Evolutionary conservation across 805 yeast genomes (phyloP), one percentile per base, ranked within the genome.

Genomic region (Wickerhamiella spandovensis): DNA sequence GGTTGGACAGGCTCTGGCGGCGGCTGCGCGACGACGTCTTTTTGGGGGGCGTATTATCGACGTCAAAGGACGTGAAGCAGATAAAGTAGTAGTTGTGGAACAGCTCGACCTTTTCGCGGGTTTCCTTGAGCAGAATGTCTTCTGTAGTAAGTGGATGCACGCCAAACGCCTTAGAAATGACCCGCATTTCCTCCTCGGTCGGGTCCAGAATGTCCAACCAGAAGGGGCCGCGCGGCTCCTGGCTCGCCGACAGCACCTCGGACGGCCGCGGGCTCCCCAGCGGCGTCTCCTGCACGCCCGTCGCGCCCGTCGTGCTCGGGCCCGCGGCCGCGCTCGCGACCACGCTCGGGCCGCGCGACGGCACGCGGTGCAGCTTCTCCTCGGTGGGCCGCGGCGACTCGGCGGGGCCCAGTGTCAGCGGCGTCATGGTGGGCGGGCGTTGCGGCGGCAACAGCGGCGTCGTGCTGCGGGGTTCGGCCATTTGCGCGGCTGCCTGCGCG

Each of bases 121-220:
- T 84, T 63, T 90, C 98, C 1, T 95, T 95, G 28, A 89, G 67
- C 53, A 84, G 83, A 46, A 90, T 89, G 67, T 90, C 98, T 63
- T 90, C 98, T 0, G 97, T 85, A 0, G 98, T 90, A 58, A 90
- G 74, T 0, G 98, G 98, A 66, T 90, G 98, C 51, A 90, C 86
- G 0, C 95, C 95, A 68, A 90, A 90, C 0, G 97, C 80, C 60
- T 87, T 87, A 24, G 94, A 78, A 13, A 90, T 59, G 0, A 83
- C 92, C 60, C 90, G 88, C 95, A 92, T 86, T 65, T 90, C 98
- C 57, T 88, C 97, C 61, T 92, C 97, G 0, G 95, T 84, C 10
- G 98, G 98, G 60, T 86, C 83, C 51, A 85, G 69, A 12, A 90
- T 84, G 65, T 90, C 97, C 10, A 90, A 72, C 98, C 98, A 90